Percentiles rank a stretch among this genome's conserved stretches.
Evolutionary conservation across 768 basidiomycete species (phyloP).

Genomic region (Boletus subparvulus): DNA sequence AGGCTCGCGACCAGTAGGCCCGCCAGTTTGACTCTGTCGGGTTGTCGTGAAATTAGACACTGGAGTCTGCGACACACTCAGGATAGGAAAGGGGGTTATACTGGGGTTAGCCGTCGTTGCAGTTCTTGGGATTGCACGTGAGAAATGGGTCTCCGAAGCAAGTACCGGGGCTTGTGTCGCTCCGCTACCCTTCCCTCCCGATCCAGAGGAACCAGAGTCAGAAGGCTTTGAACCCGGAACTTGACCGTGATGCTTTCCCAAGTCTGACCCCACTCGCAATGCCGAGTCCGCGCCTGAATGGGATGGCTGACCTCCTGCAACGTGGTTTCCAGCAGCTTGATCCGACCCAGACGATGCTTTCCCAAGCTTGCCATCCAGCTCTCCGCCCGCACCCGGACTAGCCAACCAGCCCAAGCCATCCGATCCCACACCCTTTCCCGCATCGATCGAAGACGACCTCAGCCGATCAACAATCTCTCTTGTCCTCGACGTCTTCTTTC

Average conservation of each 20-base stretch:
- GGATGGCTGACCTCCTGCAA: not conserved
- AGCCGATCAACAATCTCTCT: constrained; percentile 32
- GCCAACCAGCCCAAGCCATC: constrained; percentile 18
- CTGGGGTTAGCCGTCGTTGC: not conserved
- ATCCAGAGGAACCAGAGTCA: not conserved
- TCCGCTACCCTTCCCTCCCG: not conserved
- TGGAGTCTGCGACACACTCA: constrained; percentile 10
- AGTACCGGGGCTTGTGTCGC: not conserved
- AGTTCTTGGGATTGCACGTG: not conserved
- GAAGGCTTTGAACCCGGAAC: not conserved
- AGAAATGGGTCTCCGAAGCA: not conserved
- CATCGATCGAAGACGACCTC: constrained; percentile 26
- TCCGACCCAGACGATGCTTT: constrained; percentile 5
- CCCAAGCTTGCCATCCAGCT: constrained; percentile 2
- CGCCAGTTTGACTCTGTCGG: not conserved
- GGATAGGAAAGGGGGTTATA: constrained; percentile 23
- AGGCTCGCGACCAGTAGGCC: not conserved
- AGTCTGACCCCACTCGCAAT: constrained; percentile 1
- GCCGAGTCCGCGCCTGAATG: not conserved
- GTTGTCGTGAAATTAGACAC: not conserved
- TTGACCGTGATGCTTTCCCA: not conserved
- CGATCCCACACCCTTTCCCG: constrained; percentile 11
- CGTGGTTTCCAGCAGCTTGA: not conserved
- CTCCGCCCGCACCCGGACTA: constrained; percentile 1
- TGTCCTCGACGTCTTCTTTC: constrained; percentile 28